Evolutionary conservation across 148 eudicot species (phyloP).

Genomic region (Amaranthus palmeri): DNA sequence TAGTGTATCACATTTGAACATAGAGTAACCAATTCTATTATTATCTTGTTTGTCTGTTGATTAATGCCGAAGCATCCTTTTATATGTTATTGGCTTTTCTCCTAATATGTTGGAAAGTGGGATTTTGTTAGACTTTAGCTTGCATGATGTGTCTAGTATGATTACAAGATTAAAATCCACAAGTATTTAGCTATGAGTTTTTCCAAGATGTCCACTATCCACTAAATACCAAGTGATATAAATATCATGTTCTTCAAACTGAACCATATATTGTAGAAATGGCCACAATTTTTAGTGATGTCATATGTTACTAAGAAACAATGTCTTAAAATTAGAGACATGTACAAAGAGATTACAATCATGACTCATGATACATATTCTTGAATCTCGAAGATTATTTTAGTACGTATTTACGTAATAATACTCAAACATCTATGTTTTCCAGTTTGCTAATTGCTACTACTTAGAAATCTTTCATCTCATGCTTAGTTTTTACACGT

Average conservation of each 20-base stretch:
- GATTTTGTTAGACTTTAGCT: not conserved
- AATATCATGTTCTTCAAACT: not conserved
- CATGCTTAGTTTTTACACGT: no score
- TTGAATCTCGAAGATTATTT: no score
- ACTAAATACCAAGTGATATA: not conserved
- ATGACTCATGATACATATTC: no score
- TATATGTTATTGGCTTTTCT: not conserved
- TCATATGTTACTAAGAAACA: no score
- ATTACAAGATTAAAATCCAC: not conserved
- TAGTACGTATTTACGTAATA: no score
- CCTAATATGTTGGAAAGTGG: not conserved
- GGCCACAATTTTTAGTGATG: not conserved
- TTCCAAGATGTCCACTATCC: not conserved
- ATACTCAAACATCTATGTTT: no score
- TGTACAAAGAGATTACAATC: no score
- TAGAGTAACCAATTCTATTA: not conserved
- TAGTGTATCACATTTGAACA: no score
- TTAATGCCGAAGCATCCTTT: not conserved
- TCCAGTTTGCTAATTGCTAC: no score
- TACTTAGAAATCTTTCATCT: no score
- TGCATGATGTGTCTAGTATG: not conserved
- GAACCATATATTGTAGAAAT: not conserved
- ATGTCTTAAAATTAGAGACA: no score
- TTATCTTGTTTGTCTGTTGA: not conserved
- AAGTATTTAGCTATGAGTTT: not conserved